Percentiles rank a stretch among this genome's conserved stretches.
phyloP scores from a whole-genome alignment of 2,329 filamentous ascomycete genomes.

The Akanthomyces muscarius region DNA sequence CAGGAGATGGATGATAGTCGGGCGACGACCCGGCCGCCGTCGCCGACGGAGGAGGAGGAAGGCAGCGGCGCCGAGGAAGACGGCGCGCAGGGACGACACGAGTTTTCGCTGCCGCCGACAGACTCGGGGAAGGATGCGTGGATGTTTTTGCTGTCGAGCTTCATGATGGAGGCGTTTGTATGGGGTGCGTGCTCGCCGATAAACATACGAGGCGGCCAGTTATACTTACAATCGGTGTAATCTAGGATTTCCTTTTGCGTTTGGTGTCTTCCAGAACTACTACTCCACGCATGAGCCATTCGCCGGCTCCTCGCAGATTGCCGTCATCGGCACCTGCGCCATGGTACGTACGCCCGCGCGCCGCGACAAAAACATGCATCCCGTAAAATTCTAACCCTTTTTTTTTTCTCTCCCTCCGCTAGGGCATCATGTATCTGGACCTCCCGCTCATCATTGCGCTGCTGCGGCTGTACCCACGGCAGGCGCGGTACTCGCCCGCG shows the following conservation, averaged over 20 bases:
- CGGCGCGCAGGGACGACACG: conserved; percentile 6
- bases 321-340: conserved; percentile 61
- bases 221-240: no score
- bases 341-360: conserved; percentile 36
- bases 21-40: background rate
- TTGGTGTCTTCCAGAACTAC: conserved; percentile 68
- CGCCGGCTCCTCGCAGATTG: conserved; percentile 47
- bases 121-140: conserved; percentile 33
- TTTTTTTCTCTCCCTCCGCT: background rate
- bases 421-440: conserved; percentile 54
- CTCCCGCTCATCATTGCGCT: conserved; percentile 46
- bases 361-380: background rate
- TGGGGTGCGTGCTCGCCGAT: conserved; percentile 26
- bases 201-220: no score
- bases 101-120: conserved; percentile 26
- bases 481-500: conserved; percentile 40
- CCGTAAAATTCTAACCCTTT: no score
- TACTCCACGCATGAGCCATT: conserved; percentile 60
- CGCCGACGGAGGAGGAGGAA: background rate
- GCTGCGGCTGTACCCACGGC: conserved; percentile 39
- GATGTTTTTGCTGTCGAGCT: conserved; percentile 31
- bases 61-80: background rate
- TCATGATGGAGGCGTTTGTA: conserved; percentile 31
- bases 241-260: conserved; percentile 63
- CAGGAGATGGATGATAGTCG: background rate